Base-by-base conservation (phyloP, 257 asterid genomes). In the Eucommia ulmoides region DNA sequence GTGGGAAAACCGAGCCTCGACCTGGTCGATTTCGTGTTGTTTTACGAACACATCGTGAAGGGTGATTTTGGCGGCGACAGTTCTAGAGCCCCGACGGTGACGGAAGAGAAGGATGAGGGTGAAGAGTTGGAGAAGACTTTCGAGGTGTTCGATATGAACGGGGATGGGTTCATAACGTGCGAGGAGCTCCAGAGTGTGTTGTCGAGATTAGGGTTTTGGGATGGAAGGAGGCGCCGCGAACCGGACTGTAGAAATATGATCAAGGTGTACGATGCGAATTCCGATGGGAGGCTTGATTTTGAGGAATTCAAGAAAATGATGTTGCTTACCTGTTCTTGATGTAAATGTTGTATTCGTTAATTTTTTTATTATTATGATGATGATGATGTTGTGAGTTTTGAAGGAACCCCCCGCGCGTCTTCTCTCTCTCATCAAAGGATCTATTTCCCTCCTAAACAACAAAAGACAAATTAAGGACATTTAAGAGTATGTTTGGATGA, bases 251-350 rank as follows among this genome's bases (percentile, higher is more conserved):
- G 22, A 53, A 49, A 33, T 10, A 67, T 79, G 77, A 76, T 79
- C 49, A 56, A 58, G 0, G 67, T 51, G 14, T 82, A 68, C 12
- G 88, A 82, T 33, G 33, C 49, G 0, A 78, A 82, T 60, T 66
- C 68, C 0, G 88, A 82, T 70, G 93, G 88, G 2, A 51, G 67
- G 54, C 69, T 82, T 50, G 88, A 82, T 65, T 76, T 74, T 25
- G 79, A 79, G 51, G 93, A 79, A 71, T 76, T 82, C 48, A 76
- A 77, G 71, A 60, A 42, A 10, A 81, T 81, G 87, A 77, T 81
- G 87, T 41, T 62, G 54, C 24, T 24, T 51, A 22, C 53, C 33
- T 16, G 11, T 25, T 60, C 56, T 51, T 51, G 33, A 44, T 8
- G 11, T n/a, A n/a, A n/a, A n/a, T n/a, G n/a, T n/a, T n/a, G n/a